Conservation (phyloP, 331 rosid genomes). For the Quercus tomentella region DNA sequence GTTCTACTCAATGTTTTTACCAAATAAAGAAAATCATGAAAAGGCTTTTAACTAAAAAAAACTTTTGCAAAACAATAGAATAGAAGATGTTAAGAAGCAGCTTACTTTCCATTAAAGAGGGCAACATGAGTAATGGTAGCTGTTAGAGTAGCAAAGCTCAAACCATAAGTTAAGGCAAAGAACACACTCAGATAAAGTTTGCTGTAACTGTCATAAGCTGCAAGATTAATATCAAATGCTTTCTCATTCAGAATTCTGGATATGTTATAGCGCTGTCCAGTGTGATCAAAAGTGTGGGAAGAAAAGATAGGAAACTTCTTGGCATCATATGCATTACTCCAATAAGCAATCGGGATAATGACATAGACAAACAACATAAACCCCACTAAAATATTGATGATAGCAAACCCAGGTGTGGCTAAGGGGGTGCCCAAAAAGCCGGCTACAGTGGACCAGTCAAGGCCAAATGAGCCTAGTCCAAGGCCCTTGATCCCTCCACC, state of each 20-base stretch:
- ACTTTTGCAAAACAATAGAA: neutral
- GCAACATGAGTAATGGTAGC: constrained; percentile 74
- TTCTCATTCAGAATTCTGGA: constrained; percentile 39
- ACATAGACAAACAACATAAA: constrained; percentile 38
- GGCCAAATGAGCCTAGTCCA: constrained; percentile 65
- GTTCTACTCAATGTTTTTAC: constrained; percentile 24
- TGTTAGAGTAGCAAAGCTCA: constrained; percentile 64
- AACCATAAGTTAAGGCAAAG: constrained; percentile 63
- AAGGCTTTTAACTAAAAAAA: neutral
- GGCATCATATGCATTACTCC: constrained; percentile 58
- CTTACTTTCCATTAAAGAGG: constrained; percentile 91
- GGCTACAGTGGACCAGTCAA: constrained; percentile 80
- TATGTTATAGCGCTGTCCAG: constrained; percentile 49
- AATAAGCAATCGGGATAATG: constrained; percentile 50
- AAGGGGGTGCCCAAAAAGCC: constrained; percentile 67
- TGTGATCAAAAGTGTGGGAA: constrained; percentile 52
- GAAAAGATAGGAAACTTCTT: constrained; percentile 69
- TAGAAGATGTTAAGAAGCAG: neutral
- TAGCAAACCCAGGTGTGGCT: constrained; percentile 65
- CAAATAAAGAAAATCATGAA: constrained; percentile 6
- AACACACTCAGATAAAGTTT: constrained; percentile 56
- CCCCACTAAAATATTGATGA: constrained; percentile 53
- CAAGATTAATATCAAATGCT: constrained; percentile 41
- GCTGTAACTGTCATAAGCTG: constrained; percentile 52
- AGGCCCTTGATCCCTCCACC: constrained; percentile 76